phyloP scores from a whole-genome alignment of 2,329 filamentous ascomycete genomes.

The Metarhizium humberi region DNA sequence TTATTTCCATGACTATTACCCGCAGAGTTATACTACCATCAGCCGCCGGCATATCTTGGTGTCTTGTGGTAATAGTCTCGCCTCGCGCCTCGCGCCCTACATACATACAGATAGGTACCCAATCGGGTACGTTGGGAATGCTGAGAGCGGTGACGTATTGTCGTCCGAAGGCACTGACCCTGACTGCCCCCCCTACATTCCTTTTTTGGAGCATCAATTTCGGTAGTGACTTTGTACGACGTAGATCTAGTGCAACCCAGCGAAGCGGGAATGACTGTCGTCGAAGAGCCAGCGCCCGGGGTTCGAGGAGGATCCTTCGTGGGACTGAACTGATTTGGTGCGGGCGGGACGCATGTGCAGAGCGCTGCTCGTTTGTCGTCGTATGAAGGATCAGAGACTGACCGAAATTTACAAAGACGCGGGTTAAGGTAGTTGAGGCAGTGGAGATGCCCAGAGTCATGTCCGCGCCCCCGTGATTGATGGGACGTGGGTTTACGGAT shows the following conservation, averaged over 20 bases:
- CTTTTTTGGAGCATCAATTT: background rate
- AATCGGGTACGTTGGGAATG: background rate
- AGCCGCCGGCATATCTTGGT: background rate
- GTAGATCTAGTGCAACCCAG: background rate
- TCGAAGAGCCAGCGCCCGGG: background rate
- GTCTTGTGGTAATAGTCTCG: background rate
- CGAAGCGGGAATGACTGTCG: background rate
- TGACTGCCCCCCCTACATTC: background rate
- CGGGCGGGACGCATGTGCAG: background rate
- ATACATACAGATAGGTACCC: background rate
- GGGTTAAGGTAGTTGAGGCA: background rate
- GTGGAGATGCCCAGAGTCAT: background rate
- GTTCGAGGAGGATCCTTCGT: background rate
- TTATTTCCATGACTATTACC: background rate
- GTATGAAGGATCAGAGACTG: background rate
- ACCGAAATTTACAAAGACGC: background rate
- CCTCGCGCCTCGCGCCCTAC: background rate
- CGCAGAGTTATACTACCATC: background rate
- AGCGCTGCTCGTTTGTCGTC: background rate
- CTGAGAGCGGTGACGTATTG: background rate
- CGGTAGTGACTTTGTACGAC: background rate
- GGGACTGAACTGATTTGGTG: background rate
- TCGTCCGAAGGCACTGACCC: background rate
- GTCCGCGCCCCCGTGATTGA: background rate
- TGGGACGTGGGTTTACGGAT: conserved; percentile 1